Percentiles rank a stretch among this genome's conserved stretches.
phyloP scores from a whole-genome alignment of 2,329 filamentous ascomycete species.

The Nothopassalora personata region DNA sequence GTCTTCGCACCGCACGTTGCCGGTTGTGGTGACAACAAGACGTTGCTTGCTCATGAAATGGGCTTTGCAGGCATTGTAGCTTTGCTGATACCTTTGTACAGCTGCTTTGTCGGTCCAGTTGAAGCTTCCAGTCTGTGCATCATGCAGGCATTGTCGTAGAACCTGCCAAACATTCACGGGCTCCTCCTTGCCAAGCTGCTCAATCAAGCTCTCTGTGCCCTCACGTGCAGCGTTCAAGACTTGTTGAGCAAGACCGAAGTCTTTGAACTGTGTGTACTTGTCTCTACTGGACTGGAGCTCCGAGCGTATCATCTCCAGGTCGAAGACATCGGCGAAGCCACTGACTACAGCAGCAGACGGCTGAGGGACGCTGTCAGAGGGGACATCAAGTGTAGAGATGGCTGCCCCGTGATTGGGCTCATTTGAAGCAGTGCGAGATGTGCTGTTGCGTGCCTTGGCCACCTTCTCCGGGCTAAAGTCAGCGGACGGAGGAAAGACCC shows the following conservation, averaged over 20 bases:
- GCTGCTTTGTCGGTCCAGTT: constrained; percentile 7
- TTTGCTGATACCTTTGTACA: constrained; percentile 10
- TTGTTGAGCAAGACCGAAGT: constrained; percentile 11
- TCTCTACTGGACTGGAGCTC: constrained; percentile 8
- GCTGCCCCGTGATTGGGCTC: background rate
- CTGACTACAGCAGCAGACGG: background rate
- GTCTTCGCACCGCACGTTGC: constrained; percentile 14
- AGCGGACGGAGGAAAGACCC: constrained; percentile 11
- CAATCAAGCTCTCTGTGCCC: background rate
- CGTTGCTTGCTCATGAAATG: constrained; percentile 9
- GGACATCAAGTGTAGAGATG: background rate
- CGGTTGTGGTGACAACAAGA: constrained; percentile 20
- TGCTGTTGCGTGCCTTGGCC: background rate
- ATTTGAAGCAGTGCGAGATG: background rate
- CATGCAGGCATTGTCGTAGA: constrained; percentile 9
- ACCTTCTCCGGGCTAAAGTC: constrained; percentile 11
- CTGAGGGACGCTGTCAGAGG: background rate
- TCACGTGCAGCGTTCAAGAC: constrained; percentile 9
- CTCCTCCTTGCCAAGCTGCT: background rate
- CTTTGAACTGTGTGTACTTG: constrained; percentile 10
- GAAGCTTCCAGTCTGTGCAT: constrained; percentile 11
- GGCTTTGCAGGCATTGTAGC: constrained; percentile 17
- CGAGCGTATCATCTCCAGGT: constrained; percentile 15
- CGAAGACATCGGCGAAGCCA: constrained; percentile 5
- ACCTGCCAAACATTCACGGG: constrained; percentile 12